Base-by-base conservation (phyloP, 805 yeast genomes). In the Candida dendrica region DNA sequence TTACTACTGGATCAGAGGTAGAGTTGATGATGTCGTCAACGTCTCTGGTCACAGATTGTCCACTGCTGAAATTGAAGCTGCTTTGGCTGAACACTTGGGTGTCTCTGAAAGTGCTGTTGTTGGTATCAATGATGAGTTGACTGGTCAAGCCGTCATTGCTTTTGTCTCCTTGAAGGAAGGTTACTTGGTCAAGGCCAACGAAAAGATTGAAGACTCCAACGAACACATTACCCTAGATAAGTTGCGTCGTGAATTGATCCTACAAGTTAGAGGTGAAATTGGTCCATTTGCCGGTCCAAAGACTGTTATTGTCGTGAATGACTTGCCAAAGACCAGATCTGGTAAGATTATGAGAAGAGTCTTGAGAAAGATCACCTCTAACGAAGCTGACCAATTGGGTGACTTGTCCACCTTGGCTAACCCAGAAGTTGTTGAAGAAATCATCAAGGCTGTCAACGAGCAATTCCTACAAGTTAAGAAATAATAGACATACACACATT, bases 271-370 rank as follows among this genome's bases (percentile, higher is more conserved):
- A 64, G 77, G 75, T 53, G 88, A 81, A 61, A 84, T 84, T 58
- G 93, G 93, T 27, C 91, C 93, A 42, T 84, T 84, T 65, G 93
- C 93, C 32, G 88, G 91, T 36, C 93, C 93, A 50, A 84, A 84
- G 65, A 63, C 78, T 37, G 81, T 84, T 47, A 70, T 84, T 36
- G 63, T 84, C 42, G 91, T 84, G 40, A 76, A 75, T 53, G 93
- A 84, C 60, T 76, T 84, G 62, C 93, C 93, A 57, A 84, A 84
- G 73, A 84, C 93, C 11, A 79, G 93, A 70, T 81, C 89, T 4
- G 93, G 93, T 58, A 84, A 84, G 69, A 84, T 84, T 53, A 84
- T 84, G 93, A 79, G 93, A 75, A 75, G 93, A 69, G 83, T 84
- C 57, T 72, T 84, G 63, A 77, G 93, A 68, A 84, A 84, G 69